Percentiles rank a stretch among this genome's conserved stretches.
phyloP scores from a whole-genome alignment of 345 rosid species.

The Hibiscus syriacus region DNA sequence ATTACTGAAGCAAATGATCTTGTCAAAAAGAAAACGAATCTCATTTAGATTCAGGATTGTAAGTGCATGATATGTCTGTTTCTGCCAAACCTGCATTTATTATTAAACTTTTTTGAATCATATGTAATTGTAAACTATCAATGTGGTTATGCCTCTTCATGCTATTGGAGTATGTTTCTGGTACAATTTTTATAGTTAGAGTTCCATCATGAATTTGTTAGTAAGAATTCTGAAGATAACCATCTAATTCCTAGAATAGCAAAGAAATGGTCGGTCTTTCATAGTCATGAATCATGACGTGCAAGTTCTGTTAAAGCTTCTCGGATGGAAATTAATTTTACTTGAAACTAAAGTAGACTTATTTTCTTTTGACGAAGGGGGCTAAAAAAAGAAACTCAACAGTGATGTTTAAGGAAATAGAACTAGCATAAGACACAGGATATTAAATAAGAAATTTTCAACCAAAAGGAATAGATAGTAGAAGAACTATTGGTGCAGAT shows the following conservation, averaged over 20 bases:
- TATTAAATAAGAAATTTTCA: not conserved
- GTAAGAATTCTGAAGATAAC: not conserved
- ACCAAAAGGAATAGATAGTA: not conserved
- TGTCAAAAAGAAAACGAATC: too few relatives aligned
- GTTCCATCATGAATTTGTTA: not conserved
- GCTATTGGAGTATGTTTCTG: too few relatives aligned
- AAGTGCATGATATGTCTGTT: not conserved
- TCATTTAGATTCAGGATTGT: too few relatives aligned
- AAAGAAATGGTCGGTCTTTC: not conserved
- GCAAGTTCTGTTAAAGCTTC: not conserved
- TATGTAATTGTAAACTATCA: too few relatives aligned
- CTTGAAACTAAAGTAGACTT: not conserved
- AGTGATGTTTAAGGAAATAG: not conserved
- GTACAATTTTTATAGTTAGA: not conserved
- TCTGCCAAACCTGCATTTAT: not conserved
- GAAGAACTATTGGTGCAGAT: not conserved
- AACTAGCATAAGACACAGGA: not conserved
- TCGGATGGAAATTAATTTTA: not conserved
- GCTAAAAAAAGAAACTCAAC: not conserved
- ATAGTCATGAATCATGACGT: not conserved
- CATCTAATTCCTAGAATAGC: not conserved
- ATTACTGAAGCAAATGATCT: too few relatives aligned
- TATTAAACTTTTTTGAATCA: too few relatives aligned
- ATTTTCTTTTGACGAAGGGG: not conserved
- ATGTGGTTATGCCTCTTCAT: too few relatives aligned